Evolutionary conservation across 805 yeast genomes (phyloP), one percentile per base, ranked within the genome.

Genomic region (Wickerhamomyces bovis): DNA sequence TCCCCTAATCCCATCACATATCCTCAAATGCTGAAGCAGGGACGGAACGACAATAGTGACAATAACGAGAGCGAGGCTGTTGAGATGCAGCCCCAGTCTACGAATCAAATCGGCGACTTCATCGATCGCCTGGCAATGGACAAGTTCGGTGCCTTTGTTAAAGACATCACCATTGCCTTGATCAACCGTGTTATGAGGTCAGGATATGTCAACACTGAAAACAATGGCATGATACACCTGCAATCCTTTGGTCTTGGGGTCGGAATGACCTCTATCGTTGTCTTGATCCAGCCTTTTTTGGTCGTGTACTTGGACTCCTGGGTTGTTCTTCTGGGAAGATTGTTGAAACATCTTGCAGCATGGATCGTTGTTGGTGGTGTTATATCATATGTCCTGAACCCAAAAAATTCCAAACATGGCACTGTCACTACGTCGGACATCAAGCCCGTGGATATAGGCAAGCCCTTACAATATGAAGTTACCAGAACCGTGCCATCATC

Each of bases 211-310:
- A 46, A 52, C 26, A 41, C 59, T 1, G 49, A 46, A 7, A 52
- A 50, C 31, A 49, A 48, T n/a, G 61, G 60, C 11, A 53, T 52
- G 39, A 13, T 63, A 2, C 66, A 63, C 42, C 33, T 63, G 1
- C 61, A 61, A 16, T 57, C 63, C 15, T 63, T 60, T 41, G 45
- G 49, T 0, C 31, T 56, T 2, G 66, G 66, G 1, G 43, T 55
- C 9, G 46, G 49, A 1, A 8, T 52, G 33, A 52, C 63, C 2
- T n/a, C 44, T 1, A 11, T 48, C 2, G 40, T 56, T 23, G 43
- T 55, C n/a, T 15, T 55, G 12, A 16, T 60, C 7, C 61, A 56
- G 19, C 66, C 65, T 1, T 57, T 46, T 42, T 16, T 60, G 1
- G 44, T 50, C 13, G 49, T 43, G 10, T 54, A 54, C 21, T 21